Conservation (phyloP, 1,139 yeast genomes). For the Kodamaea sp. region DNA sequence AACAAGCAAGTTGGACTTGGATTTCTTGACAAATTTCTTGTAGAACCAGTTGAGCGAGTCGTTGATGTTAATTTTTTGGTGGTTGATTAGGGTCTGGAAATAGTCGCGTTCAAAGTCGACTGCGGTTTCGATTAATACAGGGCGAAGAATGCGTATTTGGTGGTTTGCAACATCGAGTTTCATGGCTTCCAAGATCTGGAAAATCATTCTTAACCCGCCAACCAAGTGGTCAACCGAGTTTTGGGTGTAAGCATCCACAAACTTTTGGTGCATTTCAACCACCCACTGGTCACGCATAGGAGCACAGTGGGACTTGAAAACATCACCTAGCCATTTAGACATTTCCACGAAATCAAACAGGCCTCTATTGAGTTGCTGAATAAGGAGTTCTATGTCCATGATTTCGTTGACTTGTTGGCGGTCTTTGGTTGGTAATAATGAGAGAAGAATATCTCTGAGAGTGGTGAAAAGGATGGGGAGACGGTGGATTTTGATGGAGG, state of each 20-base stretch:
- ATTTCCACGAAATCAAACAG: slow-evolving; percentile 68
- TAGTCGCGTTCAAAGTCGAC: slow-evolving; percentile 91
- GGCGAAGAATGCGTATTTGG: slow-evolving; percentile 83
- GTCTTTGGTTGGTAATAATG: slow-evolving; percentile 78
- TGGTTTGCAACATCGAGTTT: slow-evolving; percentile 94
- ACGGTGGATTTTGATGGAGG: slow-evolving; percentile 42
- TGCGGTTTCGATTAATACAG: slow-evolving; percentile 83
- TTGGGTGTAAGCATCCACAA: slow-evolving; percentile 60
- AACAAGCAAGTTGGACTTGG: slow-evolving; percentile 10
- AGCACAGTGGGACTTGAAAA: slow-evolving; percentile 84
- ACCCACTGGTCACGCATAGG: slow-evolving; percentile 96
- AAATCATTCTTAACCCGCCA: slow-evolving; percentile 76
- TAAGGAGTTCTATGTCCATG: slow-evolving; percentile 72
- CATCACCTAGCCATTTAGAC: slow-evolving; percentile 68
- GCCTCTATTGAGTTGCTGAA: slow-evolving; percentile 73
- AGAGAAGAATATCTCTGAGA: slow-evolving; percentile 71
- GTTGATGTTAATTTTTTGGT: slow-evolving; percentile 64
- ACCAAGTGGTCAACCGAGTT: slow-evolving; percentile 59
- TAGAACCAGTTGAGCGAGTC: slow-evolving; percentile 76
- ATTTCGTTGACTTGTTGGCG: slow-evolving; percentile 68
- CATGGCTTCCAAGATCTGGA: slow-evolving; percentile 92
- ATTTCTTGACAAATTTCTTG: slow-evolving; percentile 33
- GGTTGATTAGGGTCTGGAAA: slow-evolving; percentile 67
- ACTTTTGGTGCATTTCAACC: slow-evolving; percentile 74
- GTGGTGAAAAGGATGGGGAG: slow-evolving; percentile 73